Conservation (phyloP, 1,284 basidiomycete species). For the Ceratobasidium sp. region DNA sequence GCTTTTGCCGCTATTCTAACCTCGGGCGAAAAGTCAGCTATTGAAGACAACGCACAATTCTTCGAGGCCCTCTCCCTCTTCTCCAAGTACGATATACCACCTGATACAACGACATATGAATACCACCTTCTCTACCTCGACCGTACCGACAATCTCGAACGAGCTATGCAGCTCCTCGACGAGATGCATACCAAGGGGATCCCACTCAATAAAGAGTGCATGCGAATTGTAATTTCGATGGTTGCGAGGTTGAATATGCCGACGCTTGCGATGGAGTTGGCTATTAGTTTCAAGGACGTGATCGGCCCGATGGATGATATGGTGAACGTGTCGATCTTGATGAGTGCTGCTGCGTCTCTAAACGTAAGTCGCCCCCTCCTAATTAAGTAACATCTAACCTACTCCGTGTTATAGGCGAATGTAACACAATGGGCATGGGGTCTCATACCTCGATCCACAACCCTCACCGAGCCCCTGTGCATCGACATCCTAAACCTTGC, state of each 20-base stretch:
- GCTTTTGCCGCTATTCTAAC: not conserved
- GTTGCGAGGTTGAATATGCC: conserved; percentile 30
- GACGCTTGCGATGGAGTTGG: conserved; percentile 21
- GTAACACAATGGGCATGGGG: conserved; percentile 69
- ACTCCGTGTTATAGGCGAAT: conserved; percentile 65
- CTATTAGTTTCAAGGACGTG: conserved; percentile 58
- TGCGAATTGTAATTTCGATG: conserved; percentile 10
- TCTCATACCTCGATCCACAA: conserved; percentile 64
- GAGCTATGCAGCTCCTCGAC: conserved; percentile 51
- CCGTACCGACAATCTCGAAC: conserved; percentile 11
- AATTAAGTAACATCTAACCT: conserved; percentile 4
- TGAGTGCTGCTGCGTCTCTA: conserved; percentile 67
- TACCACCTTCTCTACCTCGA: not conserved
- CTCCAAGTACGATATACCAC: conserved; percentile 51
- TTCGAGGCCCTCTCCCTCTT: conserved; percentile 58
- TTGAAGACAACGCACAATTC: conserved; percentile 51
- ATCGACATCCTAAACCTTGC: conserved; percentile 77
- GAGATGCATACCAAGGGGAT: conserved; percentile 67
- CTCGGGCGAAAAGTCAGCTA: conserved; percentile 49
- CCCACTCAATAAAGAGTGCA: conserved; percentile 59
- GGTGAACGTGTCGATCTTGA: conserved; percentile 73
- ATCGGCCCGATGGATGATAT: conserved; percentile 65
- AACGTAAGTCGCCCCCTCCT: conserved; percentile 66
- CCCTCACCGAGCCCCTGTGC: conserved; percentile 79
- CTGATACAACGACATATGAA: conserved; percentile 55